A percentile compares a stretch with the other conserved stretches of the same genome.
phyloP scores from a whole-genome alignment of 208 protist species.

The Angomonas ambiguus region DNA sequence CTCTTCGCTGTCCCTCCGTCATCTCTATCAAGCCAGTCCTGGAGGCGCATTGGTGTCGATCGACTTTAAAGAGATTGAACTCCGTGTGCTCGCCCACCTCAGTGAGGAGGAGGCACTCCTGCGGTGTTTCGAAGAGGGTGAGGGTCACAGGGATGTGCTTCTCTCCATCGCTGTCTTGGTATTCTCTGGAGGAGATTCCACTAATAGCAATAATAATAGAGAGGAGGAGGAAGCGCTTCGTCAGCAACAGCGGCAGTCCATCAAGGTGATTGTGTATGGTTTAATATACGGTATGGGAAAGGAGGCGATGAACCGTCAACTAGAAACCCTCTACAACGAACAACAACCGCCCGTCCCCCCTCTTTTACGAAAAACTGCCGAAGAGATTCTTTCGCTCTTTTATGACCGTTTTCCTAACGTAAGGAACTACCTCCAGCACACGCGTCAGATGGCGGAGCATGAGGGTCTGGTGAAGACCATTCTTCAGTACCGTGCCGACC shows the following conservation, averaged over 20 bases:
- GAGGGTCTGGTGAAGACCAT: constrained; percentile 34
- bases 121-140: constrained; percentile 28
- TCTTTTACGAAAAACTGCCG: constrained; percentile 18
- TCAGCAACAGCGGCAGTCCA: constrained; percentile 37
- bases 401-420: constrained; percentile 57
- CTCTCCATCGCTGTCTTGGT: constrained; percentile 36
- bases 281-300: constrained; percentile 86
- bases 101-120: constrained; percentile 52
- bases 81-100: constrained; percentile 74
- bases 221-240: constrained; percentile 23
- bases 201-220: constrained; percentile 21
- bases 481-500: constrained; percentile 23
- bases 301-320: background rate
- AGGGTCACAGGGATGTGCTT: constrained; percentile 64
- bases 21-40: constrained; percentile 61
- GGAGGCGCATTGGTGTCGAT: constrained; percentile 62
- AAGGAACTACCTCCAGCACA: constrained; percentile 47
- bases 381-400: constrained; percentile 48
- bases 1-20: constrained; percentile 61
- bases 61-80: constrained; percentile 82
- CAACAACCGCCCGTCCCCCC: background rate
- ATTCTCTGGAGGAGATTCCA: too few relatives aligned
- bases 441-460: constrained; percentile 40
- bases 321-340: background rate
- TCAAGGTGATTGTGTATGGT: constrained; percentile 87